phyloP scores from a whole-genome alignment of 257 asterid genomes.

The Coffea eugenioides region DNA sequence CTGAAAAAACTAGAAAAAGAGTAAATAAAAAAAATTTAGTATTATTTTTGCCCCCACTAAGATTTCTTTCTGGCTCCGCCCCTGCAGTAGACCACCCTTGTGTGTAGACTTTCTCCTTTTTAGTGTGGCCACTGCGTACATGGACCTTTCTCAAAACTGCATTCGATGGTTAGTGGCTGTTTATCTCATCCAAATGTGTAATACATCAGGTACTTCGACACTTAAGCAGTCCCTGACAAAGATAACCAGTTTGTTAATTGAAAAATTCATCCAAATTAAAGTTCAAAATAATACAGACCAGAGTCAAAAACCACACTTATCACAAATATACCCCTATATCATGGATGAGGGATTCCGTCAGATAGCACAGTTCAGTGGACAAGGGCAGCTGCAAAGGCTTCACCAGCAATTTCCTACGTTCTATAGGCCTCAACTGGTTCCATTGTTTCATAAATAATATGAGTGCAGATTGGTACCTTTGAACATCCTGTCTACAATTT shows the following conservation, averaged over 20 bases:
- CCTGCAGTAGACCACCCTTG: slow-evolving; percentile 94
- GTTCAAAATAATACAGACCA: not conserved
- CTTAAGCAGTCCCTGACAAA: slow-evolving; percentile 71
- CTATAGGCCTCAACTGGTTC: slow-evolving; percentile 79
- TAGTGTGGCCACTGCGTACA: slow-evolving; percentile 46
- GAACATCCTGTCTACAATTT: slow-evolving; percentile 42
- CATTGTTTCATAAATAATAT: slow-evolving; percentile 59
- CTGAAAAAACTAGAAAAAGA: no score
- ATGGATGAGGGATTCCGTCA: slow-evolving; percentile 74
- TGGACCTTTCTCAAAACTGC: slow-evolving; percentile 66
- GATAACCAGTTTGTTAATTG: slow-evolving; percentile 18
- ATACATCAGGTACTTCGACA: slow-evolving; percentile 81
- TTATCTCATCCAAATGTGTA: slow-evolving; percentile 68
- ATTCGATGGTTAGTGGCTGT: slow-evolving; percentile 71
- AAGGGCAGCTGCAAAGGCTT: slow-evolving; percentile 91
- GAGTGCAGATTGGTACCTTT: slow-evolving; percentile 49
- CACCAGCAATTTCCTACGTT: slow-evolving; percentile 59
- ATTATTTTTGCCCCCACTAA: no score
- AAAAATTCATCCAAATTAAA: slow-evolving; percentile 1
- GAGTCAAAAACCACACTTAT: not conserved
- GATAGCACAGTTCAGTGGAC: slow-evolving; percentile 66
- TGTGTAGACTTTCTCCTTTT: slow-evolving; percentile 58
- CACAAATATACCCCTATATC: slow-evolving; percentile 57
- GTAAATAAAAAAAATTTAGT: no score
- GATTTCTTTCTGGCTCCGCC: no score